Evolutionary conservation across 805 yeast species (phyloP).

Genomic region (Metschnikowia amazonensis): DNA sequence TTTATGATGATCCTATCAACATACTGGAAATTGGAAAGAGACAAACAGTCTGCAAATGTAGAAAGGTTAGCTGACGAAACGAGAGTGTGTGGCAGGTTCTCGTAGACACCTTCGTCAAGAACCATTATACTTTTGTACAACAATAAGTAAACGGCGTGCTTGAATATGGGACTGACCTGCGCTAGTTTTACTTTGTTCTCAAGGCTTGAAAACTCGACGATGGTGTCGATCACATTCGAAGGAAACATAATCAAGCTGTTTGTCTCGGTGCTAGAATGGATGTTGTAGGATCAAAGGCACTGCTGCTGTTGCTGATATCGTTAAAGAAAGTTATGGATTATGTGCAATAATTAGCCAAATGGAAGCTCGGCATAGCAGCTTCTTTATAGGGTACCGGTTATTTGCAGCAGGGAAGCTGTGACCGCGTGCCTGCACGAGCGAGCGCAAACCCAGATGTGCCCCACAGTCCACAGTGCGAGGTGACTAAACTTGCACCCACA

Average conservation of each 20-base stretch:
- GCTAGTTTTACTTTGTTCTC: slow-evolving; percentile 12
- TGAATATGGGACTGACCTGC: slow-evolving; percentile 11
- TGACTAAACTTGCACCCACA: no score
- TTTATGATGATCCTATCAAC: slow-evolving; percentile 19
- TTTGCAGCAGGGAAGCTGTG: slow-evolving; percentile 4
- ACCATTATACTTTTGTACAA: slow-evolving; percentile 18
- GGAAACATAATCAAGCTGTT: slow-evolving; percentile 9
- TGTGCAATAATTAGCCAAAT: not conserved
- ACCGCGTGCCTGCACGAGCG: slow-evolving; percentile 2
- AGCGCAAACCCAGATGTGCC: slow-evolving; percentile 1
- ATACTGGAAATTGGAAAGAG: slow-evolving; percentile 13
- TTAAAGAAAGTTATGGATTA: not conserved
- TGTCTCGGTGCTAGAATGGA: not conserved
- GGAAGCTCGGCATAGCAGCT: not conserved
- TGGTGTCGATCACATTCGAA: slow-evolving; percentile 12
- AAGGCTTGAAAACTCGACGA: slow-evolving; percentile 8
- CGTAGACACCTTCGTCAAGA: slow-evolving; percentile 13
- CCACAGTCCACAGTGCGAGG: slow-evolving; percentile 7
- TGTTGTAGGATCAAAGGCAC: not conserved
- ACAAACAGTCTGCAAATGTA: slow-evolving; percentile 14
- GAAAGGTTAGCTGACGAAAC: slow-evolving; percentile 11
- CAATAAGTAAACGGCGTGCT: slow-evolving; percentile 10
- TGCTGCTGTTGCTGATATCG: not conserved
- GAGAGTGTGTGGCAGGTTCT: slow-evolving; percentile 6
- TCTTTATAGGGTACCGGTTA: not conserved